Percentiles rank a stretch among this genome's conserved stretches.
Evolutionary conservation across 371 early-diverging fungal genomes (phyloP).

Genomic region (Sporodiniella umbellata): DNA sequence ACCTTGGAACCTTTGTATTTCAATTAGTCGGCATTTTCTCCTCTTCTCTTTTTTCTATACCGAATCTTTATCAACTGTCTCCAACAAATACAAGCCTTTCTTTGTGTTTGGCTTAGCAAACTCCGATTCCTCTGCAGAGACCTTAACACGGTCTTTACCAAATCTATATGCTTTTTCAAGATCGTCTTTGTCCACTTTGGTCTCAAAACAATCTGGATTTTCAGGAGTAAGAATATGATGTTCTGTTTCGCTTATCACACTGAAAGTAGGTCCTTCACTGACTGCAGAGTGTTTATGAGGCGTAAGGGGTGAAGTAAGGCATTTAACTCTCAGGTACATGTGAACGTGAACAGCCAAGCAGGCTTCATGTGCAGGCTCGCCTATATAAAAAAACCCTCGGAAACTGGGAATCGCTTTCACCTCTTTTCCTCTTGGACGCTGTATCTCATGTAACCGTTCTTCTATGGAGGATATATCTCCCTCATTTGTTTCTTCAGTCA

Average conservation of each 20-base stretch:
- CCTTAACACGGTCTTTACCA: slow-evolving; percentile 67
- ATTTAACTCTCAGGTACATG: slow-evolving; percentile 58
- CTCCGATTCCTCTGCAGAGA: slow-evolving; percentile 58
- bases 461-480: slow-evolving; percentile 30
- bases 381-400: slow-evolving; percentile 53
- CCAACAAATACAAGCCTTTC: slow-evolving; percentile 62
- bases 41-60: slow-evolving; percentile 20
- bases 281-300: slow-evolving; percentile 61
- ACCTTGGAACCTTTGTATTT: slow-evolving; percentile 55
- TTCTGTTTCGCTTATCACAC: slow-evolving; percentile 42
- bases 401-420: slow-evolving; percentile 57
- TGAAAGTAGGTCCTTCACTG: slow-evolving; percentile 45
- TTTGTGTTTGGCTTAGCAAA: slow-evolving; percentile 50
- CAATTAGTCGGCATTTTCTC: background rate
- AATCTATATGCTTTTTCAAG: slow-evolving; percentile 64
- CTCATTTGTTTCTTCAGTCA: slow-evolving; percentile 12
- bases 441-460: slow-evolving; percentile 50
- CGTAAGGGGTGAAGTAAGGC: slow-evolving; percentile 37
- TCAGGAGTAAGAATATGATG: slow-evolving; percentile 21
- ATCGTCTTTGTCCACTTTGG: slow-evolving; percentile 31
- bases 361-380: slow-evolving; percentile 37
- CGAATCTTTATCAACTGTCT: slow-evolving; percentile 41
- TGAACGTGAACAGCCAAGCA: slow-evolving; percentile 50
- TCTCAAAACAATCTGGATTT: slow-evolving; percentile 20
- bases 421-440: slow-evolving; percentile 46